Conservation (phyloP, 23 red algal genomes). For the Pyropia haitanensis region DNA sequence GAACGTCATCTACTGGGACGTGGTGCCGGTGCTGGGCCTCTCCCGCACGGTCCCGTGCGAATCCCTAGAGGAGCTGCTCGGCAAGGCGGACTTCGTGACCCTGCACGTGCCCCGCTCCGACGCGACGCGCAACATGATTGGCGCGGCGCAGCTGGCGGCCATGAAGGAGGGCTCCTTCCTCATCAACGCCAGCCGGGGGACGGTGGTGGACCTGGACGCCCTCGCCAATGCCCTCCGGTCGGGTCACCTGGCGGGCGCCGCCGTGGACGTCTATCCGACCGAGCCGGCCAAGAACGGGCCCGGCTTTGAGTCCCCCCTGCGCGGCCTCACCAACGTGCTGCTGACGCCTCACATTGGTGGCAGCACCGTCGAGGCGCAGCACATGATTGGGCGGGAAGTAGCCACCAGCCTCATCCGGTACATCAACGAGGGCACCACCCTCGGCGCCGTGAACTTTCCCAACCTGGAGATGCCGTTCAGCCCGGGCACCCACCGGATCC, state of each 20-base stretch:
- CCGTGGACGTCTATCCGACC: slow-evolving; percentile 66
- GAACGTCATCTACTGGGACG: slow-evolving; percentile 79
- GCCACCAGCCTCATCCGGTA: slow-evolving; percentile 44
- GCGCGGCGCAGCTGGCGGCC: slow-evolving; percentile 20
- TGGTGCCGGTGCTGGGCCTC: slow-evolving; percentile 60
- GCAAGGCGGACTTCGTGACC: slow-evolving; percentile 47
- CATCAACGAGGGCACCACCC: slow-evolving; percentile 52
- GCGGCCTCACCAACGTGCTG: slow-evolving; percentile 51
- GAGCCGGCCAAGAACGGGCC: slow-evolving; percentile 75
- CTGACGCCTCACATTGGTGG: slow-evolving; percentile 77
- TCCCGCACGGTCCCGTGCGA: slow-evolving; percentile 26
- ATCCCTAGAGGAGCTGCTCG: slow-evolving; percentile 57
- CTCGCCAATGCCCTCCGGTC: slow-evolving; percentile 37
- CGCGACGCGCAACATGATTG: slow-evolving; percentile 66
- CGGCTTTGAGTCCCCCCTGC: slow-evolving; percentile 60
- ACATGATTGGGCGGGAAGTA: slow-evolving; percentile 79
- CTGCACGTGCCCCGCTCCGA: slow-evolving; percentile 72
- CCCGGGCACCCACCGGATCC: slow-evolving; percentile 51
- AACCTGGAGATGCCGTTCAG: slow-evolving; percentile 67
- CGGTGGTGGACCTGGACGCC: slow-evolving; percentile 68
- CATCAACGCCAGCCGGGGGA: slow-evolving; percentile 74
- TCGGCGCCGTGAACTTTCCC: slow-evolving; percentile 81
- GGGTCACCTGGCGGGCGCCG: slow-evolving; percentile 63
- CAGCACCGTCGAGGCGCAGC: slow-evolving; percentile 71
- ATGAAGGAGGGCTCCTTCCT: slow-evolving; percentile 78